phyloP scores from a whole-genome alignment of 768 basidiomycete genomes.

The Macrolepiota dolichaula region DNA sequence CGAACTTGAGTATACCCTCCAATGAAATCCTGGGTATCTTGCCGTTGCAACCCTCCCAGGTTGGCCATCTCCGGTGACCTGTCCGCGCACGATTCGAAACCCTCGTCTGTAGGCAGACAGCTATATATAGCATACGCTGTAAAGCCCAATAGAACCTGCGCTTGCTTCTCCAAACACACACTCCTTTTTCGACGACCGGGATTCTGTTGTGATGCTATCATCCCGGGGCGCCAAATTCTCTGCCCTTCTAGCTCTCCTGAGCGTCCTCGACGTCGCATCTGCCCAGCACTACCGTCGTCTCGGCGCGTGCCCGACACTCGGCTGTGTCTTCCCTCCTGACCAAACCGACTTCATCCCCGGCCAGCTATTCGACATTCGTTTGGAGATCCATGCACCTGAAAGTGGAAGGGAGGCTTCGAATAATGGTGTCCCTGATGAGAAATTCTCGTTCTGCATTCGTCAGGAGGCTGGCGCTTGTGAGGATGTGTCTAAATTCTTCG shows the following conservation, averaged over 20 bases:
- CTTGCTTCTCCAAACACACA: not conserved
- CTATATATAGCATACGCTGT: not conserved
- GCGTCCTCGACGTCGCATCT: slow-evolving; percentile 16
- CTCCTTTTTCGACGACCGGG: not conserved
- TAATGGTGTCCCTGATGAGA: slow-evolving; percentile 32
- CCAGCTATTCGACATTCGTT: slow-evolving; percentile 39
- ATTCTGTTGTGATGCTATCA: not conserved
- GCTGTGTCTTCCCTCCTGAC: slow-evolving; percentile 42
- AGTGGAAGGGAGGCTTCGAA: slow-evolving; percentile 34
- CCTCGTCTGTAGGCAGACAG: not conserved
- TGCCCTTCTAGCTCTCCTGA: slow-evolving; percentile 17
- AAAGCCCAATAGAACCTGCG: not conserved
- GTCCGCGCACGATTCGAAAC: not conserved
- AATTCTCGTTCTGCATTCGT: slow-evolving; percentile 37
- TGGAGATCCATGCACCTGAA: slow-evolving; percentile 41
- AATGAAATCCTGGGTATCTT: not conserved
- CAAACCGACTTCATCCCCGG: slow-evolving; percentile 41
- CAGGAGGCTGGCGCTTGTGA: slow-evolving; percentile 27
- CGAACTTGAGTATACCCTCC: not conserved
- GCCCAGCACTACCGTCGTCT: slow-evolving; percentile 39
- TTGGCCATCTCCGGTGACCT: not conserved
- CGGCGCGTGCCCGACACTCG: slow-evolving; percentile 37
- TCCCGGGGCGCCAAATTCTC: not conserved
- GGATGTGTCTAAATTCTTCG: slow-evolving; percentile 34
- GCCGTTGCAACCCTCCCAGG: not conserved